A percentile compares a stretch with the other conserved stretches of the same genome.
Evolutionary conservation across 805 yeast species (phyloP).

Genomic region (Saturnispora galanensis): DNA sequence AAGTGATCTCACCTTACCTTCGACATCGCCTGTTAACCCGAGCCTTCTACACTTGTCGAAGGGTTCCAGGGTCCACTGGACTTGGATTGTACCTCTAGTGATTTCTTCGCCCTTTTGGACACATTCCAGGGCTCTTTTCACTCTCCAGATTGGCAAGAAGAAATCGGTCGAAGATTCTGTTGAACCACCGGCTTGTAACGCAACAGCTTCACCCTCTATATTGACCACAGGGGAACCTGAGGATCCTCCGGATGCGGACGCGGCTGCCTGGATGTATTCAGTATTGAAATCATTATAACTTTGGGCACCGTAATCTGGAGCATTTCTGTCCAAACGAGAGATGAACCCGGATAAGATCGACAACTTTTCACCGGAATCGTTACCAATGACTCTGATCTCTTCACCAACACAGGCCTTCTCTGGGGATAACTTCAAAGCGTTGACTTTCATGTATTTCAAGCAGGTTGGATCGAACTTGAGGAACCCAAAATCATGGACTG

Average conservation of each 20-base stretch:
- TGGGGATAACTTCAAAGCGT: conserved; percentile 61
- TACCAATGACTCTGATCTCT: conserved; percentile 91
- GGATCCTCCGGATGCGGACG: conserved; percentile 92
- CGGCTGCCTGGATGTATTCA: conserved; percentile 92
- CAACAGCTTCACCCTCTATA: conserved; percentile 78
- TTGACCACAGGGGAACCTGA: conserved; percentile 96
- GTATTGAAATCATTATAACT: conserved; percentile 91
- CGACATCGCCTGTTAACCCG: conserved; percentile 71
- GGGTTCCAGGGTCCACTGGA: conserved; percentile 79
- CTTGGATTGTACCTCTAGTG: conserved; percentile 87
- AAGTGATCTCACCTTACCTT: conserved; percentile 46
- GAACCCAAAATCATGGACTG: conserved; percentile 92
- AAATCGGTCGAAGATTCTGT: conserved; percentile 89
- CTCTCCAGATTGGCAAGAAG: conserved; percentile 78
- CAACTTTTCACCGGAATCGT: conserved; percentile 91
- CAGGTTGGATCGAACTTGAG: conserved; percentile 62
- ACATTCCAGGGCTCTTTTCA: conserved; percentile 69
- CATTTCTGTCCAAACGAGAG: conserved; percentile 79
- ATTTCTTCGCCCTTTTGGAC: conserved; percentile 49
- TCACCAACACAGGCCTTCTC: conserved; percentile 84
- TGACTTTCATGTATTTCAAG: conserved; percentile 65
- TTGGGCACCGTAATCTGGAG: conserved; percentile 84
- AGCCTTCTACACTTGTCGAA: conserved; percentile 84
- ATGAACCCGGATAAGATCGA: conserved; percentile 84
- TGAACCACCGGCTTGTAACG: conserved; percentile 90